Evolutionary conservation across 75 land plant species (phyloP).

Genomic region (Pseudotsuga menziesii): DNA sequence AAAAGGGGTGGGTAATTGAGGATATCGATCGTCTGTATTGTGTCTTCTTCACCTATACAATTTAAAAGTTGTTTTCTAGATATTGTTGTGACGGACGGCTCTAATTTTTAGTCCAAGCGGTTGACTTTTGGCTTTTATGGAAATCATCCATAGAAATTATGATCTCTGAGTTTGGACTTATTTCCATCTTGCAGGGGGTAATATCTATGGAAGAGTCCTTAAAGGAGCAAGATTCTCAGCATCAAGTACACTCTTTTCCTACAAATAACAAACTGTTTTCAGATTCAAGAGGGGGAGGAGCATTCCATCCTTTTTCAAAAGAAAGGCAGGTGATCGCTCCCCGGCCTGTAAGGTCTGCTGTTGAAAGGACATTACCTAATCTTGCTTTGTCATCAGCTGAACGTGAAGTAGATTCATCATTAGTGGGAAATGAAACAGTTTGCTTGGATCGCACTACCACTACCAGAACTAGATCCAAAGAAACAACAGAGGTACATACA

Average conservation of each 20-base stretch:
- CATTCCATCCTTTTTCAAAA: constrained; percentile 81
- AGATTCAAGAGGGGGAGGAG: constrained; percentile 70
- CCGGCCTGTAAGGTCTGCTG: constrained; percentile 2
- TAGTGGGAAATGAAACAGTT: constrained; percentile 1
- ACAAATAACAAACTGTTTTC: constrained; percentile 36
- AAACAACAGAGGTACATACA: not conserved
- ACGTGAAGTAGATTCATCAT: constrained; percentile 17
- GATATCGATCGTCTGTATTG: not conserved
- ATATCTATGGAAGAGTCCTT: constrained; percentile 1
- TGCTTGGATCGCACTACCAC: not conserved
- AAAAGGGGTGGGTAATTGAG: constrained; percentile 4
- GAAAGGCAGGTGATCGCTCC: constrained; percentile 24
- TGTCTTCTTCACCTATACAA: not conserved
- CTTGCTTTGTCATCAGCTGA: constrained; percentile 53
- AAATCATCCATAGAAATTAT: no score
- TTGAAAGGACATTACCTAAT: constrained; percentile 25
- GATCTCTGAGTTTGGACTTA: no score
- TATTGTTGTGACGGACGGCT: no score
- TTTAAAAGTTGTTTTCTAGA: not conserved
- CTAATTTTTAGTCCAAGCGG: no score
- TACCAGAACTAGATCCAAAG: constrained; percentile 7
- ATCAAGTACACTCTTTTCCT: not conserved
- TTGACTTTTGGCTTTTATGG: no score
- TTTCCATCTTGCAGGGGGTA: no score
- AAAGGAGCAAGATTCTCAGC: constrained; percentile 13